Base-by-base conservation (phyloP, 371 early-diverging fungal species). In the Mucor plumbeus region DNA sequence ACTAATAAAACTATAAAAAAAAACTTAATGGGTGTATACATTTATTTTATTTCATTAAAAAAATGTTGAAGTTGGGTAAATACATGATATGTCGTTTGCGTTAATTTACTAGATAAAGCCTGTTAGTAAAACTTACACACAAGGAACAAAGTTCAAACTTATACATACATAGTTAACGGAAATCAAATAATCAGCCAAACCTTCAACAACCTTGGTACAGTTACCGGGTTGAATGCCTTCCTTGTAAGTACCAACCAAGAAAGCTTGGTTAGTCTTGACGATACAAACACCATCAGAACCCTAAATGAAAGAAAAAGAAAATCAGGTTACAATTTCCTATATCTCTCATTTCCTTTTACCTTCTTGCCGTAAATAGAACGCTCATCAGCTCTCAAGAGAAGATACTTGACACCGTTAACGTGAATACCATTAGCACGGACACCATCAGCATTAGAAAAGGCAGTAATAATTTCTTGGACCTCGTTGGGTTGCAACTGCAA, bases 121-220 rank as follows among this genome's bases (percentile, higher is more conserved):
- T 26, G 26, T 21, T 50, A 21, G n/a, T 21, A 50, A 19, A n/a
- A 10, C 21, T 4, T 3, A 11, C 11, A 21, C 26, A 21, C 17
- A 26, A 21, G 50, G 26, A 50, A 50, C 50, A 50, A 50, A 21
- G 14, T 17, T 31, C 50, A 50, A 50, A 21, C 13, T 17, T 31
- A 7, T 48, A 83, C 89, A 77, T 84, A 88, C 88, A 71, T 91
- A 96, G 67, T 80, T 84, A 39, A 84, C 79, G 59, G 83, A 71
- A 63, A 87, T 88, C 68, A 97, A 87, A 81, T 96, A 95, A 66
- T 94, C 92, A 54, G 89, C 95, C 65, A 97, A 83, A 26, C 72
- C 78, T 75, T 94, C 95, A 61, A 96, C 92, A 59, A 90, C 87
- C 71, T 79, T 83, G 77, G 86, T 93, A 71, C 93, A 93, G 62